Evolutionary conservation across 805 yeast genomes (phyloP).

Genomic region (Wickerhamiella kurtzmanii): DNA sequence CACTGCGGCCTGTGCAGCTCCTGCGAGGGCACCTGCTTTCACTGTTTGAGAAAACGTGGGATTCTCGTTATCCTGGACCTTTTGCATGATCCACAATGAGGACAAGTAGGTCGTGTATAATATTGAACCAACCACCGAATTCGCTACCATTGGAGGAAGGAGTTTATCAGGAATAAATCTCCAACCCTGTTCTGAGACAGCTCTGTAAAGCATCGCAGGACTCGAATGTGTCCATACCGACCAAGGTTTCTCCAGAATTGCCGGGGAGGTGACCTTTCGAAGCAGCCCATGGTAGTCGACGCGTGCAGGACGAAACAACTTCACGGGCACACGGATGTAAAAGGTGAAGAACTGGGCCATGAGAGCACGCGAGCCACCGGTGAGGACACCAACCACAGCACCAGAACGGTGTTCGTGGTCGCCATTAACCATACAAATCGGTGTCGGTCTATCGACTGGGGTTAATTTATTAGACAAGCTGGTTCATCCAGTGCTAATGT

Average conservation of each 20-base stretch:
- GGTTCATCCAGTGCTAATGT: no score
- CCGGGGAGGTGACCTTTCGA: slow-evolving; percentile 15
- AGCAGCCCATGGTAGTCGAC: slow-evolving; percentile 56
- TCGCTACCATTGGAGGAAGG: slow-evolving; percentile 77
- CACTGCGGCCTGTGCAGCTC: slow-evolving; percentile 73
- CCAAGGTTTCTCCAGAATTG: slow-evolving; percentile 21
- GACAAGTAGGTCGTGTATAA: slow-evolving; percentile 69
- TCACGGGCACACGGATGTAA: slow-evolving; percentile 69
- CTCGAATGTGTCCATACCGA: slow-evolving; percentile 58
- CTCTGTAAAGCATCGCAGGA: slow-evolving; percentile 56
- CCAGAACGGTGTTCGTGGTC: not conserved
- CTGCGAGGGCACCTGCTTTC: slow-evolving; percentile 75
- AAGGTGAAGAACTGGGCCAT: slow-evolving; percentile 66
- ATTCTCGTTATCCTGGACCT: slow-evolving; percentile 16
- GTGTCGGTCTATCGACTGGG: no score
- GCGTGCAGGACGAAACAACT: slow-evolving; percentile 78
- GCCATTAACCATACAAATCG: not conserved
- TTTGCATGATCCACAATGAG: slow-evolving; percentile 18
- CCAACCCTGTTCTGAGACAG: slow-evolving; percentile 73
- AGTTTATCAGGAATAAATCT: slow-evolving; percentile 70
- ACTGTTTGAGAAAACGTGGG: slow-evolving; percentile 42
- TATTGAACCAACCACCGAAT: slow-evolving; percentile 78
- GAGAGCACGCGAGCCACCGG: slow-evolving; percentile 78
- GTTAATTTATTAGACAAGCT: no score
- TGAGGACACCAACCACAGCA: slow-evolving; percentile 54